phyloP scores from a whole-genome alignment of 176 grass and related monocot species.

The maize (Zea mays) region DNA sequence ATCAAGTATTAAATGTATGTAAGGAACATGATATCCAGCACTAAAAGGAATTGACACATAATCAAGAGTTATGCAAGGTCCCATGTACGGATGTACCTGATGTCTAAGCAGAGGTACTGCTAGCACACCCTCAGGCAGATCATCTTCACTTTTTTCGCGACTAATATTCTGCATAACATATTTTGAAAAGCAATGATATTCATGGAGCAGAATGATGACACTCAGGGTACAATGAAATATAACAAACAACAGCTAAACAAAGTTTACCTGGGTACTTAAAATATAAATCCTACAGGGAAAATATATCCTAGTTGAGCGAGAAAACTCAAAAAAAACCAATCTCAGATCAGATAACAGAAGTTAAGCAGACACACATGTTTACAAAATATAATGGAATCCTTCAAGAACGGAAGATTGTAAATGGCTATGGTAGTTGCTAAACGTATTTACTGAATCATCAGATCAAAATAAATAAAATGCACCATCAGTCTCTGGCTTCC shows the following conservation, averaged over 20 bases:
- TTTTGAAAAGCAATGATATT: slow-evolving; percentile 37
- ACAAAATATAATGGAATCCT: neutral
- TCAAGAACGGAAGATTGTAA: neutral
- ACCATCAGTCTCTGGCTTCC: slow-evolving; percentile 26
- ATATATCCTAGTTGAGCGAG: slow-evolving; percentile 15
- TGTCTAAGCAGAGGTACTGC: slow-evolving; percentile 88
- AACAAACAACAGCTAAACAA: slow-evolving; percentile 4
- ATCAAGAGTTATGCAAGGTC: slow-evolving; percentile 3
- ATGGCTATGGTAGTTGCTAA: slow-evolving; percentile 8
- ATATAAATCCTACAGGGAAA: slow-evolving; percentile 14
- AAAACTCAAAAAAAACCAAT: neutral
- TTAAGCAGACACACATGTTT: neutral
- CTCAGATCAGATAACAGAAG: slow-evolving; percentile 1
- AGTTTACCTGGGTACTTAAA: slow-evolving; percentile 26
- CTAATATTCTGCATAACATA: slow-evolving; percentile 70
- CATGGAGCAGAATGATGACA: neutral
- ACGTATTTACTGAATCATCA: neutral
- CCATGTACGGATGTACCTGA: slow-evolving; percentile 75
- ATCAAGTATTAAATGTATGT: slow-evolving; percentile 38
- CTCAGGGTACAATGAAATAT: slow-evolving; percentile 23
- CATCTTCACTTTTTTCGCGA: slow-evolving; percentile 74
- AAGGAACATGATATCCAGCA: slow-evolving; percentile 31
- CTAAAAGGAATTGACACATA: slow-evolving; percentile 30
- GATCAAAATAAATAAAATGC: neutral
- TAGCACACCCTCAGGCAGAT: slow-evolving; percentile 79